Base-by-base conservation (phyloP, 2,329 filamentous ascomycete genomes). In the Fusarium oxysporum region DNA sequence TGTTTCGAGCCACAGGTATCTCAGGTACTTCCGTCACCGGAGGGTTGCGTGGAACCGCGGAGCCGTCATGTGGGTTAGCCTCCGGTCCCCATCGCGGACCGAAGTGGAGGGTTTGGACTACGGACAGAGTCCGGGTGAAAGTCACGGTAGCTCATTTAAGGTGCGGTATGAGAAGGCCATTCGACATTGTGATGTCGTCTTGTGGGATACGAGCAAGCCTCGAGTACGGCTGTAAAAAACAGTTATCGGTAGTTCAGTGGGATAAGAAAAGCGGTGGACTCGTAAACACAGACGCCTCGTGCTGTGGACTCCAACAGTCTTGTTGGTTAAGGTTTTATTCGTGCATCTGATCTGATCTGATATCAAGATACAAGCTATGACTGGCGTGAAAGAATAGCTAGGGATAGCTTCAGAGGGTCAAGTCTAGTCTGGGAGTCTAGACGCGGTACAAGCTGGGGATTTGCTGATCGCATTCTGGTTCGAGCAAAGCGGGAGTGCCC, bases 261-360 rank as follows among this genome's bases (percentile, higher is more conserved):
- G 37, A 62, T 47, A 25, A 47, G 17, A 8, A 35, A 59, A 41
- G 53, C 25, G 47, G 54, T 38, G 50, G 43, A 25, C 30, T 53
- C 30, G 59, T 58, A 74, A 74, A 74, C 55, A 73, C 63, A 73
- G 40, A 72, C 71, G 71, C 71, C 71, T 65, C 71, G 32, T 47
- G 14, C 30, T 51, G 32, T 30, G 43, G 37, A 54, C 37, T 47
- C 45, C 62, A 71, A 53, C 62, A 57, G 62, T 72, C 41, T 43
- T 40, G 33, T 45, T 57, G 41, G 70, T 61, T 59, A 66, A 68
- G 50, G 50, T 33, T 30, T 25, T 35, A 43, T 25, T 50, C 44
- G 66, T 48, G 65, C 37, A 32, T 35, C 28, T 32, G 33, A 51
- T 45, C 23, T 8, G 33, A 63, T 60, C 41, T 66, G 44, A 43